Percentiles rank a stretch among this genome's conserved stretches.
Evolutionary conservation across 2,329 filamentous ascomycete genomes (phyloP).

Genomic region (Colletotrichum filicis): DNA sequence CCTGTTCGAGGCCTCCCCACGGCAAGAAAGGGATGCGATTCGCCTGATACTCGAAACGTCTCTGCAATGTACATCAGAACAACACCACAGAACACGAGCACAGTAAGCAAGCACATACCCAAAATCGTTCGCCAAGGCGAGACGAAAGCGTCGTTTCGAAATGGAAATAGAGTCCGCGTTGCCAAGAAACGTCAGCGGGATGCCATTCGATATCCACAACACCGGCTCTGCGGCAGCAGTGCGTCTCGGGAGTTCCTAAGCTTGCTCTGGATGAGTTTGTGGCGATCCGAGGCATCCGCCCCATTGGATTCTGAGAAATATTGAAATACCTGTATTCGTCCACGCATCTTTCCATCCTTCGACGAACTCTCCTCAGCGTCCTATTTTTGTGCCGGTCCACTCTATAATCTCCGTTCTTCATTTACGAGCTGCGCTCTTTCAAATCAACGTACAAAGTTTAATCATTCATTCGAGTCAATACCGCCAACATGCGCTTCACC

Average conservation of each 20-base stretch:
- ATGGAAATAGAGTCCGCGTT: constrained; percentile 1
- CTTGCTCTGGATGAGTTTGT: background rate
- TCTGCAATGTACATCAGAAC: background rate
- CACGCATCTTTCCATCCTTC: background rate
- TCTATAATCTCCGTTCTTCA: background rate
- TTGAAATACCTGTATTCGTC: constrained; percentile 18
- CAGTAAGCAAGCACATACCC: background rate
- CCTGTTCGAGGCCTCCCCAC: background rate
- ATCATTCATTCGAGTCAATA: background rate
- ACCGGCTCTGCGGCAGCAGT: constrained; percentile 11
- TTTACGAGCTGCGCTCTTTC: constrained; percentile 18
- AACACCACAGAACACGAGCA: background rate
- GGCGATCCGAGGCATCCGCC: background rate
- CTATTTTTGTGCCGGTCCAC: constrained; percentile 5
- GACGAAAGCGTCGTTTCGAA: constrained; percentile 4
- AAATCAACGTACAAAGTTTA: background rate
- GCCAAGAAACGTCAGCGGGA: constrained; percentile 19
- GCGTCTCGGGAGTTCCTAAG: background rate
- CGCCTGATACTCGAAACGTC: constrained; percentile 13
- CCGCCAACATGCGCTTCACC: constrained; percentile 27
- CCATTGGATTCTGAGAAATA: background rate
- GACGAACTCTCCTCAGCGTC: background rate
- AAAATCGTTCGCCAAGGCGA: background rate
- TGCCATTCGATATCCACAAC: constrained; percentile 26
- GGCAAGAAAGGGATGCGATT: constrained; percentile 12